These are phyloP conservation scores for Lepidium aucheri DNA, from an alignment of 345 rosid species.

Conservation along the genomic window DNA sequence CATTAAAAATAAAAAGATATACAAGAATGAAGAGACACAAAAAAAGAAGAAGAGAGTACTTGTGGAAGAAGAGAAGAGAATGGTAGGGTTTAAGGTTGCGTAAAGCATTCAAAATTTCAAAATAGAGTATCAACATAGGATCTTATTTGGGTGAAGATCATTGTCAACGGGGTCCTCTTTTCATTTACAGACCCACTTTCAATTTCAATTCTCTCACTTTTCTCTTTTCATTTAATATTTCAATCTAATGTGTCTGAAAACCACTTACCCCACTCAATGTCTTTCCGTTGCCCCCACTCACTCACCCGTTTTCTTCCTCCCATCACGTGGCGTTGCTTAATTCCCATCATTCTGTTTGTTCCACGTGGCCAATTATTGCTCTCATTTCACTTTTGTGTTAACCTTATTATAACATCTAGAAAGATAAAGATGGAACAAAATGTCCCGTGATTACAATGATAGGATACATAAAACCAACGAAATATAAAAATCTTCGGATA, in stretches of 20 bases:
- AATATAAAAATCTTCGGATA: too few species aligned
- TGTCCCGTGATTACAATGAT: too few species aligned
- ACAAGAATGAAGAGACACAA: neutral
- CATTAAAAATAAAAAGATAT: too few species aligned
- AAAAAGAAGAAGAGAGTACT: neutral
- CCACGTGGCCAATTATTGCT: neutral
- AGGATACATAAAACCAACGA: too few species aligned
- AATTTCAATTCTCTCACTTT: neutral
- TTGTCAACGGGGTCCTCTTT: conserved; percentile 9
- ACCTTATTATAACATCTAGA: too few species aligned
- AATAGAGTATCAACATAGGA: conserved; percentile 18
- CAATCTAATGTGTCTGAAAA: neutral
- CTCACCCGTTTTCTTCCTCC: neutral
- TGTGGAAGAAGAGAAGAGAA: neutral
- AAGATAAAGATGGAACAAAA: too few species aligned
- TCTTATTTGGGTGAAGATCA: conserved; percentile 15
- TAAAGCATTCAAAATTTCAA: conserved; percentile 13
- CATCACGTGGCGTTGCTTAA: conserved; percentile 17
- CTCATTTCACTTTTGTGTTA: neutral
- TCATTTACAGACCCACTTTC: conserved; percentile 19
- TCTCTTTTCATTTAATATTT: conserved; percentile 2
- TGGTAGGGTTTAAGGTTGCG: neutral
- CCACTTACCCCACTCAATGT: conserved; percentile 17
- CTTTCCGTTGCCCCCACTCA: neutral
- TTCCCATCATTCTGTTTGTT: neutral